Base-by-base conservation (phyloP, 2,329 filamentous ascomycete genomes). In the Blastomyces gilchristii region DNA sequence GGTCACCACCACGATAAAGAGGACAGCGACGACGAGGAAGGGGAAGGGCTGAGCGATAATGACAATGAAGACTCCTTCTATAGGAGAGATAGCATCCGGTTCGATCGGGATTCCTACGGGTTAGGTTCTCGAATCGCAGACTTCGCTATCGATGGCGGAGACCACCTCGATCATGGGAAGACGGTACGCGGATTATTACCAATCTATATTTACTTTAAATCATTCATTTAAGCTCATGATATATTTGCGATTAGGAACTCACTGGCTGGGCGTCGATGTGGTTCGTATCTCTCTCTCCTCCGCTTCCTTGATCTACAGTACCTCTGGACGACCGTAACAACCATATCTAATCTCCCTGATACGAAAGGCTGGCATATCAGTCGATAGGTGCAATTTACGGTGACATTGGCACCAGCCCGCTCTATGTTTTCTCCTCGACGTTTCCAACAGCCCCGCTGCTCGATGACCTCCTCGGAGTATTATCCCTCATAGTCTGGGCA, bases 351-450 rank as follows among this genome's bases (percentile, higher is more conserved):
- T 52, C 3, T 18, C 49, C 14, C 5, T 12, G 12, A 31, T 31
- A 52, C 25, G 18, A 49, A 54, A 72, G 78, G 74, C 76, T 82
- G 16, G 79, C 82, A 8, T 85, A 84, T 68, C 81, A 84, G 67
- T 81, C 79, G 0, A 78, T 80, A 41, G 82, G 82, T 43, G 81
- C 83, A 63, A 84, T 84, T 61, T 84, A 84, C 65, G 82, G 82
- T n/a, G 82, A 85, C 64, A 84, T 85, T 65, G 82, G 82, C 25
- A 85, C 82, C 6, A 81, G 77, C 53, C 82, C 82, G 2, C 77
- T 85, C 3, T 85, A 85, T 68, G 82, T 84, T 31, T 84, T 76
- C 67, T 84, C 81, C 5, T 79, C 78, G 0, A 82, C 80, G 0
- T 85, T 85, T 66, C 74, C 72, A 31, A 71, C 73, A 4, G 71